Base-by-base conservation (phyloP, 208 protist species). In the Trypanosoma avium region DNA sequence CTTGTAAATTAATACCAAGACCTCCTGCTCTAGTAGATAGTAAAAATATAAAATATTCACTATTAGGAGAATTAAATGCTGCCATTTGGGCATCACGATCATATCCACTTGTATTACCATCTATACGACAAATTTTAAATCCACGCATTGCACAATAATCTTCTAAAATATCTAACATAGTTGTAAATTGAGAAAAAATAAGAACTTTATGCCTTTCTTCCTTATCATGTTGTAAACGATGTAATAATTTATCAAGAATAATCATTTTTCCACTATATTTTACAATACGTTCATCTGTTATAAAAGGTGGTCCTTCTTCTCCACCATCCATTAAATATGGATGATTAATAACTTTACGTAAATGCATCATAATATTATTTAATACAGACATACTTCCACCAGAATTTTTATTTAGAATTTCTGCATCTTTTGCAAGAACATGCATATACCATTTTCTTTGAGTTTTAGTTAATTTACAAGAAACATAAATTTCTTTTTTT, bases 1-100 rank as follows among this genome's bases (percentile, higher is more conserved):
- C 98, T 61, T 97, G 93, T 35, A 99, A 73, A 67, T 99, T 99
- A 71, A 99, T 99, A 65, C 98, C 98, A 6, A 99, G 85, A 52
- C 98, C 98, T 48, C 98, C 98, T 4, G 98, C 97, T 35, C 98
- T 87, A 0, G 98, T 99, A 26, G 92, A 98, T 0, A 99, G 84
- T 8, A 99, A 49, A 75, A 99, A 99, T 24, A 98, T 63, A 71
- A 99, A 99, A 60, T 86, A 90, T 24, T 95, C 81, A 59, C 85
- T 94, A 30, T 77, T 83, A 0, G 81, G 82, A 19, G 84, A 73
- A 75, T 98, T 98, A 83, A 98, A 99, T 22, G 73, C 21, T 7
- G 96, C 94, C 79, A 99, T 99, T 57, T 97, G 82, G 35, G 82
- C 62, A 64, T 98, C 94, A 21, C 95, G 78, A 32, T 93, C 75